These are phyloP conservation scores for Casuarina cunninghamiana DNA, from an alignment of 306 rosid species.

Conservation along the genomic window DNA sequence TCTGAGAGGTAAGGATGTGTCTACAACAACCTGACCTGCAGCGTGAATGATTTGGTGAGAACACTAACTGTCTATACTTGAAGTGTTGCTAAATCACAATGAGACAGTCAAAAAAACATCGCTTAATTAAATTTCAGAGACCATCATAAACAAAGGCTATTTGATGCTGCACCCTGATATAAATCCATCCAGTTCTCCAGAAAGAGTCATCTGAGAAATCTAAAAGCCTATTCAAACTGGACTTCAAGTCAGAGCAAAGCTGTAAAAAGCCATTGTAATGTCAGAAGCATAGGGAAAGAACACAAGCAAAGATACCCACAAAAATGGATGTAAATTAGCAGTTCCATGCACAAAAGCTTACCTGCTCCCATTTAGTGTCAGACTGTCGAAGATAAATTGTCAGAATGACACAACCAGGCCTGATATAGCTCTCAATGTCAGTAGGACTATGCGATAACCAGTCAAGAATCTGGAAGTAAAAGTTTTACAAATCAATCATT, in stretches of 20 bases:
- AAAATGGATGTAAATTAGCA: slow-evolving; percentile 16
- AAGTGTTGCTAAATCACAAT: slow-evolving; percentile 12
- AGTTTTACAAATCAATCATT: slow-evolving; percentile 14
- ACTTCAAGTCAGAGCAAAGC: slow-evolving; percentile 72
- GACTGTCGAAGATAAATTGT: slow-evolving; percentile 72
- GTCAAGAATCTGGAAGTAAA: slow-evolving; percentile 64
- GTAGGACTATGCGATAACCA: slow-evolving; percentile 88
- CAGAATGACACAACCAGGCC: slow-evolving; percentile 87
- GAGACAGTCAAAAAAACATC: not conserved
- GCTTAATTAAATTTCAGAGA: slow-evolving; percentile 23
- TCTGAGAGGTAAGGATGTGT: slow-evolving; percentile 68
- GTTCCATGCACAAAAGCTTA: slow-evolving; percentile 35
- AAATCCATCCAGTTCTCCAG: slow-evolving; percentile 91
- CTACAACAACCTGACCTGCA: slow-evolving; percentile 78
- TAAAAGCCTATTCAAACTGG: slow-evolving; percentile 74
- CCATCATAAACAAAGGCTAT: slow-evolving; percentile 77
- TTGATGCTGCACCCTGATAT: slow-evolving; percentile 70
- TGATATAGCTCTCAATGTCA: slow-evolving; percentile 89
- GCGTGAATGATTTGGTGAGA: slow-evolving; percentile 33
- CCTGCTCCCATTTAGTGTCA: slow-evolving; percentile 80
- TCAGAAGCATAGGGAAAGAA: slow-evolving; percentile 15
- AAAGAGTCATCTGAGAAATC: slow-evolving; percentile 63
- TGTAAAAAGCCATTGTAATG: slow-evolving; percentile 42
- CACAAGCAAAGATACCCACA: not conserved
- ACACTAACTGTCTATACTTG: slow-evolving; percentile 8